A percentile compares a stretch with the other conserved stretches of the same genome.
Conservation (phyloP, 2,329 filamentous ascomycete genomes). For the Biscogniauxia mediterranea region DNA sequence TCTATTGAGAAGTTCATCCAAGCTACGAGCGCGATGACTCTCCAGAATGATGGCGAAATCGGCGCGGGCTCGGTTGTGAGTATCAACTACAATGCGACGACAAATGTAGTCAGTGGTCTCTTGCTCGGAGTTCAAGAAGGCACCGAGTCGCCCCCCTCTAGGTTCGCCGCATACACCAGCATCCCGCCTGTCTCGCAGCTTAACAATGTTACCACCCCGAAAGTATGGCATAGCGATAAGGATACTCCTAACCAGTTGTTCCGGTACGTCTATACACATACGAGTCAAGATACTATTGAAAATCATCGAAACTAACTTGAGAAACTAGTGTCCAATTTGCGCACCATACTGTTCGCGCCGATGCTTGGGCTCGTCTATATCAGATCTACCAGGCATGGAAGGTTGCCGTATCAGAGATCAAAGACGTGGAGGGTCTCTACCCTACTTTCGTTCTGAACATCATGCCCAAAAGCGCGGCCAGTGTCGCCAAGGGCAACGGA, state of each 20-base stretch:
- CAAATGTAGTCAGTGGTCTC: conserved; percentile 20
- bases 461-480: conserved; percentile 25
- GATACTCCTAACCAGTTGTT: conserved; percentile 37
- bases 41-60: conserved; percentile 23
- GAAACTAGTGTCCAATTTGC: conserved; percentile 34
- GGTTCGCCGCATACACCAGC: conserved; percentile 33
- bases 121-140: conserved; percentile 37
- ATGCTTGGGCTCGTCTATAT: conserved; percentile 27
- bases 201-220: conserved; percentile 30
- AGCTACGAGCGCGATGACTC: conserved; percentile 27
- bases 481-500: conserved; percentile 34
- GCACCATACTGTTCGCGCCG: conserved; percentile 37
- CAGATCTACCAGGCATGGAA: conserved; percentile 37
- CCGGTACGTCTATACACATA: conserved; percentile 22
- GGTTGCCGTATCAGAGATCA: conserved; percentile 30
- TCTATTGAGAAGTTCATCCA: conserved; percentile 24
- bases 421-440: conserved; percentile 36
- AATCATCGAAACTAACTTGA: not conserved
- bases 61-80: conserved; percentile 34
- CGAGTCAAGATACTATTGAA: not conserved
- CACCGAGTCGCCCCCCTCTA: conserved; percentile 30
- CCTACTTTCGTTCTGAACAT: conserved; percentile 39
- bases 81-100: conserved; percentile 31
- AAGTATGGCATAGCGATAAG: conserved; percentile 27
- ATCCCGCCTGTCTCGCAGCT: conserved; percentile 24